phyloP scores from a whole-genome alignment of 31 red algal genomes.

The Porphyra umbilicalis region DNA sequence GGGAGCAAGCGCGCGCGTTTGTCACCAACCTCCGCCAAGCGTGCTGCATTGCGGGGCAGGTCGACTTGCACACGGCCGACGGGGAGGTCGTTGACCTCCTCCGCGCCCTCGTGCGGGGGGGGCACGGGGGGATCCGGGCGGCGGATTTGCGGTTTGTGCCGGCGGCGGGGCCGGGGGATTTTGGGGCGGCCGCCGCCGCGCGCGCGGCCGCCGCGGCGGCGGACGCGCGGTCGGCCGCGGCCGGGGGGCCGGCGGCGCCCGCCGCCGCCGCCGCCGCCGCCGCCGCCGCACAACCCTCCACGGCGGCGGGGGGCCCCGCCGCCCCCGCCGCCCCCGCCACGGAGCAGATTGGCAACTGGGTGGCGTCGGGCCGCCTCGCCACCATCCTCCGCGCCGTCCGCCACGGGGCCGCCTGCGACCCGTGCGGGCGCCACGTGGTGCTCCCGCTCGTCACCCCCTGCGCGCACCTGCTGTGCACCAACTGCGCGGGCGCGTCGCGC shows the following conservation, averaged over 20 bases:
- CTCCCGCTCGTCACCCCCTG: slow-evolving; percentile 85
- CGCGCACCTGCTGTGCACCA: slow-evolving; percentile 70
- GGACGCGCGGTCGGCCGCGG: not conserved
- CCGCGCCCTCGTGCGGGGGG: not conserved
- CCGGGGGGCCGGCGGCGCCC: not conserved
- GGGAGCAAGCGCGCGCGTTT: slow-evolving; percentile 8
- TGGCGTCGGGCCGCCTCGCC: not conserved
- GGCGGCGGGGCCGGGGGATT: not conserved
- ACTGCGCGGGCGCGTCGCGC: slow-evolving; percentile 40
- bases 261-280: not conserved
- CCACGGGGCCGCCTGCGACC: slow-evolving; percentile 26
- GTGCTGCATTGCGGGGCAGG: slow-evolving; percentile 80
- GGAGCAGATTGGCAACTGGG: not conserved
- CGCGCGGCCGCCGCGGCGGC: not conserved
- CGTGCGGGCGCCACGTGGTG: slow-evolving; percentile 12
- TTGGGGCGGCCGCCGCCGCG: not conserved
- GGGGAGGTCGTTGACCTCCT: slow-evolving; percentile 49
- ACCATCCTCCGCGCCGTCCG: slow-evolving; percentile 7
- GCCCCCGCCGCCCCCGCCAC: not conserved
- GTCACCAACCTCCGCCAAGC: slow-evolving; percentile 66
- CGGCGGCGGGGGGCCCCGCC: not conserved
- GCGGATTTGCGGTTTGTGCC: not conserved
- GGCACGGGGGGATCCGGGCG: not conserved
- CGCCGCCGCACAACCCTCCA: not conserved
- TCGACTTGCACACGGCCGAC: slow-evolving; percentile 25